Percentiles rank a stretch among this genome's conserved stretches.
phyloP scores from a whole-genome alignment of 129 eudicot genomes.

The Kitagawia praeruptora region DNA sequence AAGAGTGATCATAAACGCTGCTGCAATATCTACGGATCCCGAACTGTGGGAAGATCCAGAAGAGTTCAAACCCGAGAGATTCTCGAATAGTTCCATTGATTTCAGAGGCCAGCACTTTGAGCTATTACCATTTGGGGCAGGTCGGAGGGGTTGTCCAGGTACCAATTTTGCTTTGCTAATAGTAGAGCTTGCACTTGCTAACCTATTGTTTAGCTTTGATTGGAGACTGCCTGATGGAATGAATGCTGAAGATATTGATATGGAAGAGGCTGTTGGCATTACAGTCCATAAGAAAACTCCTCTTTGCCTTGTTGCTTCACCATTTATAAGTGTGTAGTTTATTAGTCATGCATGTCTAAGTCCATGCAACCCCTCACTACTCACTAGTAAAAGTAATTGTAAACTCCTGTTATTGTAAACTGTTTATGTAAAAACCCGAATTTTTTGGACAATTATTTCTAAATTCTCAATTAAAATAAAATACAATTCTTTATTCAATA shows the following conservation, averaged over 20 bases:
- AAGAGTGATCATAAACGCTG: slow-evolving; percentile 10
- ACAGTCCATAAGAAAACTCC: slow-evolving; percentile 17
- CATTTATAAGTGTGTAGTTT: background rate
- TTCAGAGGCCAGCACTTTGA: slow-evolving; percentile 15
- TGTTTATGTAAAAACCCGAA: too few relatives aligned
- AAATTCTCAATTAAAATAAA: too few relatives aligned
- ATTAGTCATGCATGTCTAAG: too few relatives aligned
- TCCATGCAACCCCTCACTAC: too few relatives aligned
- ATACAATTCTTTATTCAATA: too few relatives aligned
- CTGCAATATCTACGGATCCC: slow-evolving; percentile 16
- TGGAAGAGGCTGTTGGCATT: slow-evolving; percentile 18
- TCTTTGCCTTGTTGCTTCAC: slow-evolving; percentile 17
- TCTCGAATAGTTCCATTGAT: slow-evolving; percentile 11
- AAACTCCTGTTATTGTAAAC: too few relatives aligned
- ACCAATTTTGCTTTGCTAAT: background rate
- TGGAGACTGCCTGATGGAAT: slow-evolving; percentile 21
- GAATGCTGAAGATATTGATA: slow-evolving; percentile 16
- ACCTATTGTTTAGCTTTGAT: slow-evolving; percentile 14
- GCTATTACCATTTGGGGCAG: slow-evolving; percentile 21
- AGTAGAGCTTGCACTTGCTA: slow-evolving; percentile 26
- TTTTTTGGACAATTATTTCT: too few relatives aligned
- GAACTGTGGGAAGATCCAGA: slow-evolving; percentile 16
- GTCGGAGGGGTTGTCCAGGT: slow-evolving; percentile 29
- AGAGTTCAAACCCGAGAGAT: slow-evolving; percentile 19
- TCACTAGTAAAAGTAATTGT: too few relatives aligned